Evolutionary conservation across 2,329 filamentous ascomycete genomes (phyloP).

Genomic region (Fusarium subglutinans): DNA sequence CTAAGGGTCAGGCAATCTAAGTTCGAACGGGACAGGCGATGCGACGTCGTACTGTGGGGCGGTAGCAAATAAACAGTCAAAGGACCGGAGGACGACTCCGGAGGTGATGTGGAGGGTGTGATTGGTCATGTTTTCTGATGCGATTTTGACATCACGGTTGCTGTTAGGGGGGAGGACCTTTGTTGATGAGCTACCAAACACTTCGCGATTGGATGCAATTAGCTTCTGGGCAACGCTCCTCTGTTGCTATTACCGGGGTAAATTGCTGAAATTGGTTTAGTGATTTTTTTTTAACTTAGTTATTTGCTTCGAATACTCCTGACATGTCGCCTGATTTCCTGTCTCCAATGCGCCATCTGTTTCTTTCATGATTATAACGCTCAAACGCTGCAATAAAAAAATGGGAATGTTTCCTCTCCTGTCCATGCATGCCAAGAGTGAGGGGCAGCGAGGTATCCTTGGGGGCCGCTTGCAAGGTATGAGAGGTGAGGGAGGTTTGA

Average conservation of each 20-base stretch:
- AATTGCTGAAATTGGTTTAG: not conserved
- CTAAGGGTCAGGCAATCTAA: not conserved
- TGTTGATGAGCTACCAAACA: not conserved
- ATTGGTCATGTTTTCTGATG: not conserved
- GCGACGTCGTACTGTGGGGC: not conserved
- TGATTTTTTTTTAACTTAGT: not conserved
- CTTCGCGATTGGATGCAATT: not conserved
- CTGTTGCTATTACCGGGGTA: fast-evolving
- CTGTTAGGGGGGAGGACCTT: not conserved
- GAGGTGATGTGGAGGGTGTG: not conserved
- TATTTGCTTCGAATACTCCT: not conserved
- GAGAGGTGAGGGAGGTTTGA: too few relatives aligned
- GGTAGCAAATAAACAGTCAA: not conserved
- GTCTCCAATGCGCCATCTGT: not conserved
- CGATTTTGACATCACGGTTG: not conserved
- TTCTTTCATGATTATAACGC: not conserved
- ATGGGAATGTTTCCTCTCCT: not conserved
- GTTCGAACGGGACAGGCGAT: not conserved
- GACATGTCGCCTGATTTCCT: not conserved
- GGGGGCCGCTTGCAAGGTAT: not conserved
- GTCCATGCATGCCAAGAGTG: not conserved
- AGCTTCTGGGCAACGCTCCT: not conserved
- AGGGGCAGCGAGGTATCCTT: not conserved
- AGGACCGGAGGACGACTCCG: not conserved
- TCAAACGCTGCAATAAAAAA: not conserved